These are phyloP conservation scores for Lecanicillium sp. DNA, from an alignment of 2,329 filamentous ascomycete species.

Conservation along the genomic window DNA sequence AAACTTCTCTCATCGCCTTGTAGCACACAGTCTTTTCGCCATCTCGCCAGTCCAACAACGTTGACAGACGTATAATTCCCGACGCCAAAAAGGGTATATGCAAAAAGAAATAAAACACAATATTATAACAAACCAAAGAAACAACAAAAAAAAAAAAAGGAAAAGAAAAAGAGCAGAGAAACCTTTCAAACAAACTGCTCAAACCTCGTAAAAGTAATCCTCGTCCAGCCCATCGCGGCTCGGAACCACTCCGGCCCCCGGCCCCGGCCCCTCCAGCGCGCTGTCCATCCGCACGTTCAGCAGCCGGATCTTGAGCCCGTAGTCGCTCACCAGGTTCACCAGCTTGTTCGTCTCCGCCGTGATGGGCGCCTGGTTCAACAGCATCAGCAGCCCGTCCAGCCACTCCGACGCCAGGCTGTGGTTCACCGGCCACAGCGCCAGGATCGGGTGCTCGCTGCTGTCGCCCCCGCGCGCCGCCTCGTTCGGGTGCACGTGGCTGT, in stretches of 20 bases:
- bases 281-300: conserved; percentile 87
- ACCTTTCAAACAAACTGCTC: conserved; percentile 8
- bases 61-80: no score
- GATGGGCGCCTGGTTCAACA: conserved; percentile 90
- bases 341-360: conserved; percentile 94
- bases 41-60: no score
- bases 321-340: conserved; percentile 78
- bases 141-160: conserved; percentile 1
- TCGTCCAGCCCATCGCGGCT: conserved; percentile 81
- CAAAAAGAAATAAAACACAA: conserved; percentile 9
- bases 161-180: neutral
- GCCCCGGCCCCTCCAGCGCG: conserved; percentile 57
- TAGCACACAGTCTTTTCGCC: no score
- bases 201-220: conserved; percentile 87
- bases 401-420: conserved; percentile 88
- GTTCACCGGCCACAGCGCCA: conserved; percentile 76
- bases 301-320: conserved; percentile 85
- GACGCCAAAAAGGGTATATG: conserved; percentile 12
- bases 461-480: conserved; percentile 31
- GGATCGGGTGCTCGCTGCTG: conserved; percentile 61
- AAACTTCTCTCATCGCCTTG: neutral
- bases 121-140: conserved; percentile 1
- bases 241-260: conserved; percentile 71
- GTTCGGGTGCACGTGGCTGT: conserved; percentile 55
- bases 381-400: conserved; percentile 91